A percentile compares a stretch with the other conserved stretches of the same genome.
phyloP scores from a whole-genome alignment of 352 stramenopile genomes.

The Globisporangium paddicum region DNA sequence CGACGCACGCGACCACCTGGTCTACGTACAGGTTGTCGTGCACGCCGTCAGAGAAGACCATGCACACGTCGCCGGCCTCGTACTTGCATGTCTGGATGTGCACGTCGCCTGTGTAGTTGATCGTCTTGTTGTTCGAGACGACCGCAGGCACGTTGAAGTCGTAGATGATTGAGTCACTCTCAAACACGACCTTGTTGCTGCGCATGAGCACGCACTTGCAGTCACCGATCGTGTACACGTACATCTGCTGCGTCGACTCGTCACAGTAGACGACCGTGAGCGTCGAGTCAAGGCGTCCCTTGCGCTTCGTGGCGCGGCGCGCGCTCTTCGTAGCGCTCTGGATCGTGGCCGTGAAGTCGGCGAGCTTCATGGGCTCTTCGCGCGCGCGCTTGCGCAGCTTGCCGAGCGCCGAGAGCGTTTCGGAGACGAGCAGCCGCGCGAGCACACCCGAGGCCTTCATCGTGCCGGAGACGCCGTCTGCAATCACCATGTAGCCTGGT shows the following conservation, averaged over 20 bases:
- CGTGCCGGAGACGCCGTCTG: conserved; percentile 82
- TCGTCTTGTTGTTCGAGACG: conserved; percentile 80
- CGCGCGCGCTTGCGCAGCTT: conserved; percentile 66
- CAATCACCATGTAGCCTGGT: conserved; percentile 80
- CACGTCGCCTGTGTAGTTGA: conserved; percentile 73
- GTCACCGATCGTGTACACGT: conserved; percentile 83
- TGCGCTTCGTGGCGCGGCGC: conserved; percentile 66
- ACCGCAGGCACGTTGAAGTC: conserved; percentile 88
- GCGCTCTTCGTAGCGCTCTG: conserved; percentile 67
- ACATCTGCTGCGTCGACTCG: conserved; percentile 62
- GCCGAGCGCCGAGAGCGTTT: conserved; percentile 62
- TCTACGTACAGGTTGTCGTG: conserved; percentile 87
- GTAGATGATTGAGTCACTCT: conserved; percentile 89
- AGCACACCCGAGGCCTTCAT: conserved; percentile 83
- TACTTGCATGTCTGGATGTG: conserved; percentile 72
- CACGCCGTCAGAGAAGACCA: conserved; percentile 85
- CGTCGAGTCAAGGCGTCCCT: conserved; percentile 79
- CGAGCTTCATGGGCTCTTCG: conserved; percentile 43
- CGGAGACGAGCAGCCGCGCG: conserved; percentile 67
- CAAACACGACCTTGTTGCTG: conserved; percentile 60
- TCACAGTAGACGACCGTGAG: conserved; percentile 82
- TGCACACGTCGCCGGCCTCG: conserved; percentile 69
- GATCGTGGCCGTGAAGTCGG: conserved; percentile 66
- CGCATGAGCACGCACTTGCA: conserved; percentile 86
- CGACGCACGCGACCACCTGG: conserved; percentile 65